Evolutionary conservation across 225 moss, liverwort and hornwort species (phyloP).

Genomic region (Polytrichum formosum): DNA sequence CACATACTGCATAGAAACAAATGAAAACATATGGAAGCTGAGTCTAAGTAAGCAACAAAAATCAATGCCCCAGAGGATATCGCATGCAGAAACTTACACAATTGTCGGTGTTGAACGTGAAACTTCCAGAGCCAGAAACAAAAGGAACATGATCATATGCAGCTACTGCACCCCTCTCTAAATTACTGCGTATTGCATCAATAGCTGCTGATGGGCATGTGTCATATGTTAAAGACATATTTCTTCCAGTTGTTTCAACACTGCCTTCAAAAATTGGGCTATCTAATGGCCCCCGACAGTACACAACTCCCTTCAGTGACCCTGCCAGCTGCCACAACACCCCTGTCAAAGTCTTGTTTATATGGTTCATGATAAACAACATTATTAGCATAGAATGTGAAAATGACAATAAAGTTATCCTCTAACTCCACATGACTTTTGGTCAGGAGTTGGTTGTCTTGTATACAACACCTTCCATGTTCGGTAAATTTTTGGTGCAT

Average conservation of each 20-base stretch:
- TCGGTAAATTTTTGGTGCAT: no score
- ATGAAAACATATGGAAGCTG: slow-evolving; percentile 2
- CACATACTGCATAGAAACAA: no score
- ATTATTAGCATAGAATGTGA: no score
- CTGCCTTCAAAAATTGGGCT: slow-evolving; percentile 96
- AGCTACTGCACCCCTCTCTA: slow-evolving; percentile 75
- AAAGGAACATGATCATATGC: slow-evolving; percentile 89
- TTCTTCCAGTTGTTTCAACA: slow-evolving; percentile 77
- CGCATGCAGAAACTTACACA: slow-evolving; percentile 61
- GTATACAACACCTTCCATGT: no score
- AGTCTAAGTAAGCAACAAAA: background rate
- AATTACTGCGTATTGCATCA: slow-evolving; percentile 54
- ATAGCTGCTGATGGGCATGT: slow-evolving; percentile 57
- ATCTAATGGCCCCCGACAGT: slow-evolving; percentile 93
- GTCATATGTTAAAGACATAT: slow-evolving; percentile 57
- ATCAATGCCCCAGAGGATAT: background rate
- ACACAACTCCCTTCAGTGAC: slow-evolving; percentile 88
- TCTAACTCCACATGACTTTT: no score
- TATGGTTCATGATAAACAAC: no score
- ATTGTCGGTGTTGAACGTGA: slow-evolving; percentile 92
- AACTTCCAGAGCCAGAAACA: slow-evolving; percentile 81
- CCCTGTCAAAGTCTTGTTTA: background rate
- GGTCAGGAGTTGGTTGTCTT: no score
- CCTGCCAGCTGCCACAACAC: slow-evolving; percentile 82
- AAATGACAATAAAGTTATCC: no score